These are phyloP conservation scores for Zoysia pacifica DNA, from an alignment of 176 grass and related monocot genomes.

Conservation along the genomic window DNA sequence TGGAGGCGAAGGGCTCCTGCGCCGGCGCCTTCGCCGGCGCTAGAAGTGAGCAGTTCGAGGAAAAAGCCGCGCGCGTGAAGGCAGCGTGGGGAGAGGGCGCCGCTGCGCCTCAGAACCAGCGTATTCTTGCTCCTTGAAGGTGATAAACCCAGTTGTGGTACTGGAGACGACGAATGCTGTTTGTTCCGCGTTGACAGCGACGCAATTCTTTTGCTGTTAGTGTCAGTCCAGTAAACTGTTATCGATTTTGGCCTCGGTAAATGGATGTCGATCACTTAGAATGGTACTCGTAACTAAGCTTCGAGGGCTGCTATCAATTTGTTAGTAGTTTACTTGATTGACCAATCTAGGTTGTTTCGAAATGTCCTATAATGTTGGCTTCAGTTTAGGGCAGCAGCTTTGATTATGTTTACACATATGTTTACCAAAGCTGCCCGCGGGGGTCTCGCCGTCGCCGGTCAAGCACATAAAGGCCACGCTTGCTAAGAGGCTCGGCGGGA, in stretches of 20 bases:
- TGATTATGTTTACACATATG: not conserved
- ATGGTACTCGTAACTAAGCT: not conserved
- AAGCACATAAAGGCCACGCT: too few species aligned
- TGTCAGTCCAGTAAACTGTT: not conserved
- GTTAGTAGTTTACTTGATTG: not conserved
- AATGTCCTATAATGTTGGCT: not conserved
- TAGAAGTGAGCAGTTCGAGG: conserved; percentile 25
- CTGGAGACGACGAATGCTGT: not conserved
- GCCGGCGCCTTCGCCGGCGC: conserved; percentile 10
- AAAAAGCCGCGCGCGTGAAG: conserved; percentile 46
- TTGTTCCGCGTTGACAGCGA: not conserved
- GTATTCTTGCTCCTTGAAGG: conserved; percentile 39
- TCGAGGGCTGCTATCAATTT: not conserved
- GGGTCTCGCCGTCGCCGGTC: too few species aligned
- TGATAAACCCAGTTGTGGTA: conserved; percentile 5
- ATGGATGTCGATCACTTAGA: not conserved
- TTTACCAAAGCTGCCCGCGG: too few species aligned
- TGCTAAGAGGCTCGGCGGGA: too few species aligned
- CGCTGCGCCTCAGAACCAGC: conserved; percentile 6
- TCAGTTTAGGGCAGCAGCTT: not conserved
- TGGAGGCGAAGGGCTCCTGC: conserved; percentile 41
- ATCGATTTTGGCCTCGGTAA: not conserved
- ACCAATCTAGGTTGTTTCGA: not conserved
- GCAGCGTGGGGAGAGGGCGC: conserved; percentile 36
- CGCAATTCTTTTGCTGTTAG: not conserved